Conservation (phyloP, 164 flowering plant genomes). For the Litsea cubeba region DNA sequence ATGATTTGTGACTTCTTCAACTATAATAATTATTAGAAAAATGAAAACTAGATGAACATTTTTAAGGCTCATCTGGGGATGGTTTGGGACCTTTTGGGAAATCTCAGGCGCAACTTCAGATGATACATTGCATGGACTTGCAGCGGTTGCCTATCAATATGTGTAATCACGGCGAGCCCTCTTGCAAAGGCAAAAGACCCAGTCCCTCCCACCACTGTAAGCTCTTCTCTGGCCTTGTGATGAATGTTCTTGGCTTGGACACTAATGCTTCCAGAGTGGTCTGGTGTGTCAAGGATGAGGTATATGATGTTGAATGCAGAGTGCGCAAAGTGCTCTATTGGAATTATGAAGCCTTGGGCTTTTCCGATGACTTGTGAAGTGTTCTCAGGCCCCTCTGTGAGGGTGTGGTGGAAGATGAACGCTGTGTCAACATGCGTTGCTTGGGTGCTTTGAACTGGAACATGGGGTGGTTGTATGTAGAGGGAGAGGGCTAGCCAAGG, state of each 20-base stretch:
- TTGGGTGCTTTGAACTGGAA: constrained; percentile 14
- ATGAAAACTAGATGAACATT: background rate
- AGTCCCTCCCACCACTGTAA: constrained; percentile 79
- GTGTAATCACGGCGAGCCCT: constrained; percentile 56
- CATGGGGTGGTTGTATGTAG: constrained; percentile 60
- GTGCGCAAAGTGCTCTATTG: constrained; percentile 48
- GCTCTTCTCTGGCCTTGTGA: constrained; percentile 37
- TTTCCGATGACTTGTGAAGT: constrained; percentile 62
- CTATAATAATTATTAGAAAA: background rate
- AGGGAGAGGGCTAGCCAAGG: constrained; percentile 54
- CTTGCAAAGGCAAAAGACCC: constrained; percentile 83
- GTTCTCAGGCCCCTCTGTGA: constrained; percentile 68
- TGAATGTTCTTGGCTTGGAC: constrained; percentile 44
- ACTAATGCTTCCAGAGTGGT: constrained; percentile 60
- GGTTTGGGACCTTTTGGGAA: constrained; percentile 38
- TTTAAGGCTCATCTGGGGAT: constrained; percentile 28
- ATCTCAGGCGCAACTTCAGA: constrained; percentile 51
- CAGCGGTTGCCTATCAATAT: constrained; percentile 3
- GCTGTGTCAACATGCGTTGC: constrained; percentile 31
- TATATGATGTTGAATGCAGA: constrained; percentile 68
- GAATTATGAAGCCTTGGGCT: constrained; percentile 81
- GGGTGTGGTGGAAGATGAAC: constrained; percentile 54
- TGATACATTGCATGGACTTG: constrained; percentile 40
- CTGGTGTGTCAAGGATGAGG: constrained; percentile 53
- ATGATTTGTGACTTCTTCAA: background rate